Conservation (phyloP, 306 rosid genomes). For the Phaseolus lunatus region DNA sequence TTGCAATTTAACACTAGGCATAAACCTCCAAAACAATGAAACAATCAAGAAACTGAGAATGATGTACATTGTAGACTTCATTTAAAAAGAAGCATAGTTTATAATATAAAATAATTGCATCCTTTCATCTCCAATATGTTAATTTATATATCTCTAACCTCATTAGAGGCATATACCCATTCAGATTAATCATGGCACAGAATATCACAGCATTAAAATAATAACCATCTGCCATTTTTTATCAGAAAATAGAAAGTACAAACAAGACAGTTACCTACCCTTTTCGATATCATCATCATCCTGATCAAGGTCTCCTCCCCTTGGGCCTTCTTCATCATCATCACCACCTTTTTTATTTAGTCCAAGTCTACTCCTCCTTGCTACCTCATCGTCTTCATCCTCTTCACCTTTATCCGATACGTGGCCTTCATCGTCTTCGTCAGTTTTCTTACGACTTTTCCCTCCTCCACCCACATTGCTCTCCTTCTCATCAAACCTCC, state of each 20-base stretch:
- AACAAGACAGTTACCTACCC: slow-evolving; percentile 54
- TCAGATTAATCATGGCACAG: not conserved
- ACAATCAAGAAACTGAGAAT: slow-evolving; percentile 15
- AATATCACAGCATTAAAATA: slow-evolving; percentile 2
- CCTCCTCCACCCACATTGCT: slow-evolving; percentile 63
- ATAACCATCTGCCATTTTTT: slow-evolving; percentile 13
- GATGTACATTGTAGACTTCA: not conserved
- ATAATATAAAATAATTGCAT: slow-evolving; percentile 12
- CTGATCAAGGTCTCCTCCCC: slow-evolving; percentile 75
- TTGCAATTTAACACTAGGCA: slow-evolving; percentile 11
- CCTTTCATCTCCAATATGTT: not conserved
- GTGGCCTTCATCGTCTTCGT: slow-evolving; percentile 75
- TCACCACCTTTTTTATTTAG: slow-evolving; percentile 68
- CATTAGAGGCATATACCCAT: not conserved
- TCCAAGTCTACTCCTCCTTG: slow-evolving; percentile 74
- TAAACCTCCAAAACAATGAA: not conserved
- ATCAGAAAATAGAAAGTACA: slow-evolving; percentile 7
- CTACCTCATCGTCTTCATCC: slow-evolving; percentile 86
- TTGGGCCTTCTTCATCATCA: slow-evolving; percentile 86
- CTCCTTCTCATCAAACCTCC: slow-evolving; percentile 77
- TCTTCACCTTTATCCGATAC: slow-evolving; percentile 92
- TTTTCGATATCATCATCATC: slow-evolving; percentile 87
- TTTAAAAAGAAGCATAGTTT: slow-evolving; percentile 9
- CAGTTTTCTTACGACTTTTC: slow-evolving; percentile 62
- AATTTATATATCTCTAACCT: not conserved